Conservation (phyloP, 495 filamentous ascomycete species). For the Niebla homalea region DNA sequence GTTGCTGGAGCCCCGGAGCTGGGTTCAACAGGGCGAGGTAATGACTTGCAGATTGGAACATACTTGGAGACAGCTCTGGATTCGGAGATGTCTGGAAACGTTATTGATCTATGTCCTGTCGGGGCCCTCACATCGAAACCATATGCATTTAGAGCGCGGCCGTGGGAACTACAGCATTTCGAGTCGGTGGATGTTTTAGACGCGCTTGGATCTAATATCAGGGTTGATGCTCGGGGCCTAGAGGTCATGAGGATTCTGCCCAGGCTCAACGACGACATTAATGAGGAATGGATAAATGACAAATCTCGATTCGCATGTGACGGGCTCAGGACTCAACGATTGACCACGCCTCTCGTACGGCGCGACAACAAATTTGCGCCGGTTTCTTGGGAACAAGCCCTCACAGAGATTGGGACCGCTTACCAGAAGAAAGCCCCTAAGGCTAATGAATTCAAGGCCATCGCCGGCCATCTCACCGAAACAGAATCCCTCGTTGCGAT, state of each 20-base stretch:
- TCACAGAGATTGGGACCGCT: conserved; percentile 69
- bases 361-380: conserved; percentile 78
- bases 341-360: conserved; percentile 85
- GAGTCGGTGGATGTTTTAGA: conserved; percentile 93
- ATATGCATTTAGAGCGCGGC: conserved; percentile 90
- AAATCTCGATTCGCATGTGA: conserved; percentile 95
- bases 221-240: conserved; percentile 83
- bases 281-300: conserved; percentile 99
- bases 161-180: conserved; percentile 87
- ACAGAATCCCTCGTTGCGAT: conserved; percentile 86
- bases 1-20: conserved; percentile 90
- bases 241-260: conserved; percentile 93
- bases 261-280: conserved; percentile 89
- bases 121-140: conserved; percentile 94
- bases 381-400: conserved; percentile 84
- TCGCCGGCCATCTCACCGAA: conserved; percentile 83
- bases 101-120: conserved; percentile 96
- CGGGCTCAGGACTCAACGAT: conserved; percentile 85
- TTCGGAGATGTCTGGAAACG: conserved; percentile 88
- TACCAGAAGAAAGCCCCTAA: conserved; percentile 62
- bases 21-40: conserved; percentile 85
- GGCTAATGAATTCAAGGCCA: conserved; percentile 87
- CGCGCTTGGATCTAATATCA: conserved; percentile 83
- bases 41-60: conserved; percentile 94
- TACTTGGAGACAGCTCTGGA: conserved; percentile 87